A percentile compares a stretch with the other conserved stretches of the same genome.
phyloP scores from a whole-genome alignment of 169 alveolate species.

The Nephromyces sp. region DNA sequence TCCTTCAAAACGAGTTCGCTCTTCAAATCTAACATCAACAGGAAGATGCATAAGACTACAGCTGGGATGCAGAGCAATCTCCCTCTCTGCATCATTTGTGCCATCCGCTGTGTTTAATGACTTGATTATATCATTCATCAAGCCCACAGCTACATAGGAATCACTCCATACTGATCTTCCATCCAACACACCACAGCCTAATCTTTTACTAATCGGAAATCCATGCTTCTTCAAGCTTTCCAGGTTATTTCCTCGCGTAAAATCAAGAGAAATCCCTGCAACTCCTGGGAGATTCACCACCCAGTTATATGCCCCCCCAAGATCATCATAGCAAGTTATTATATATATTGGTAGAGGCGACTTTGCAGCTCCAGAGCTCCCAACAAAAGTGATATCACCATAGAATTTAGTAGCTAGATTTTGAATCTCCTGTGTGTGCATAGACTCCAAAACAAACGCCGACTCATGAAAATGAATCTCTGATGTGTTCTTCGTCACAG shows the following conservation, averaged over 20 bases:
- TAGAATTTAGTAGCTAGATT: not conserved
- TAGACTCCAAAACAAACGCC: not conserved
- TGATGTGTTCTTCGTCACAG: not conserved
- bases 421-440: not conserved
- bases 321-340: slow-evolving; percentile 5
- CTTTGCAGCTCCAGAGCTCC: no score
- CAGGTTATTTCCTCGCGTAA: not conserved
- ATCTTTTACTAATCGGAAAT: not conserved
- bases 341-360: not conserved
- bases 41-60: slow-evolving; percentile 3
- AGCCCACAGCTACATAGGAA: not conserved
- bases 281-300: not conserved
- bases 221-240: not conserved
- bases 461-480: slow-evolving; percentile 3
- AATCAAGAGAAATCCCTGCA: not conserved
- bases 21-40: not conserved
- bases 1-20: not conserved
- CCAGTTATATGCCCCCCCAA: slow-evolving; percentile 6
- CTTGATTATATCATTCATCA: not conserved
- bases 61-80: not conserved
- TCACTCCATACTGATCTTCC: slow-evolving; percentile 7
- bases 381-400: not conserved
- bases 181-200: slow-evolving; percentile 7
- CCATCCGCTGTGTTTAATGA: not conserved
- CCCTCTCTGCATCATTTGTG: no score